A percentile compares a stretch with the other conserved stretches of the same genome.
Evolutionary conservation across 176 grass and related monocot genomes (phyloP).

Genomic region (Paspalum vaginatum): DNA sequence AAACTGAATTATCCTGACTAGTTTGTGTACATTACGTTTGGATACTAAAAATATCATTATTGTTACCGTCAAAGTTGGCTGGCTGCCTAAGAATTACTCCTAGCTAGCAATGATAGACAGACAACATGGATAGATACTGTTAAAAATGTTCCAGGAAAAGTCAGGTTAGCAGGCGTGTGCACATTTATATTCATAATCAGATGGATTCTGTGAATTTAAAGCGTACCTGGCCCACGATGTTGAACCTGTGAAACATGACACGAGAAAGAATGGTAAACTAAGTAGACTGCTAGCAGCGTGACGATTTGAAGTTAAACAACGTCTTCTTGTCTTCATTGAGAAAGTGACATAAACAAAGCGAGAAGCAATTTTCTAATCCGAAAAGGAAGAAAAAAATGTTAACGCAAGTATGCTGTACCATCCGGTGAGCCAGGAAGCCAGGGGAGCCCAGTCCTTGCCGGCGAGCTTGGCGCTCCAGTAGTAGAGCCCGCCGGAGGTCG

Average conservation of each 20-base stretch:
- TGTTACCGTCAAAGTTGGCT: background rate
- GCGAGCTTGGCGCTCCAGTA: conserved; percentile 87
- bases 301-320: background rate
- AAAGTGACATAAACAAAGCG: background rate
- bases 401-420: no score
- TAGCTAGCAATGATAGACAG: background rate
- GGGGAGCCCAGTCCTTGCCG: conserved; percentile 66
- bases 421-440: conserved; percentile 76
- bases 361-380: background rate
- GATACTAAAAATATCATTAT: no score
- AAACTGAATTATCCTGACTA: no score
- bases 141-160: background rate
- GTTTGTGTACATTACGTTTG: no score
- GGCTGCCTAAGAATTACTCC: background rate
- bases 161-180: background rate
- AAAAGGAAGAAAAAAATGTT: background rate
- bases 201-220: background rate
- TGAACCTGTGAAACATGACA: conserved; percentile 53
- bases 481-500: conserved; percentile 78
- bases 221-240: conserved; percentile 60
- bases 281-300: background rate
- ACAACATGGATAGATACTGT: no score
- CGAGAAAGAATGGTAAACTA: no score
- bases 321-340: background rate
- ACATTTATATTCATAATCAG: background rate